Evolutionary conservation across 179 eudicot species (phyloP), one percentile per base, ranked within the genome.

Genomic region (Nepenthes alata): DNA sequence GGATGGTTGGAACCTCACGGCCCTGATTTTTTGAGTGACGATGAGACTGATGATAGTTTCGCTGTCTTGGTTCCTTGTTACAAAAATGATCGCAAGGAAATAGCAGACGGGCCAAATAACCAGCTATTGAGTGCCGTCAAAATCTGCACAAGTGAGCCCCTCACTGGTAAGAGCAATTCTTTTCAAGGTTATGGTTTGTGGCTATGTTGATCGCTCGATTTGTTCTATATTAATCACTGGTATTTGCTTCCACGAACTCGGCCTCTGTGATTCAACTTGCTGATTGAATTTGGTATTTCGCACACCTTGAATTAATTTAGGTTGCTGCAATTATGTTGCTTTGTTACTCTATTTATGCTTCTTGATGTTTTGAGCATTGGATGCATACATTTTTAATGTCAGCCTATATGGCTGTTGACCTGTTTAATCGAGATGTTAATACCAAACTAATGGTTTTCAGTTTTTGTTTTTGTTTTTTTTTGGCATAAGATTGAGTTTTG

Each of bases 31-130:
- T 79, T 80, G 78, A 78, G 82, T 71, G 93, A 85, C 53, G 93
- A 86, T 67, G 89, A 80, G 74, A 81, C 53, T 5, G 93, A 85
- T 70, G 83, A 83, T 54, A 88, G 90, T 65, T 88, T 88, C 78
- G 96, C 96, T 11, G 94, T 89, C 35, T 58, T 89, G 65, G 96
- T 89, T 68, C 96, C 90, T 68, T 89, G 94, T 62, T 89, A 89
- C 54, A 80, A 74, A 65, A 67, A 74, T 66, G 80, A 72, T 47
- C 69, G 72, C 50, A 78, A 67, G 55, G 81, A 71, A 35, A 12
- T 70, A 34, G 75, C 64, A 69, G 80, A 74, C 7, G 71, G 55
- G n/a, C 75, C 78, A 11, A 71, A 60, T 66, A 67, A 34, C 55
- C 85, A 77, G 57, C 67, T 81, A 59, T 68, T 83, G 47, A 67